Conservation (phyloP, 768 basidiomycete species). For the Amanita molliuscula region DNA sequence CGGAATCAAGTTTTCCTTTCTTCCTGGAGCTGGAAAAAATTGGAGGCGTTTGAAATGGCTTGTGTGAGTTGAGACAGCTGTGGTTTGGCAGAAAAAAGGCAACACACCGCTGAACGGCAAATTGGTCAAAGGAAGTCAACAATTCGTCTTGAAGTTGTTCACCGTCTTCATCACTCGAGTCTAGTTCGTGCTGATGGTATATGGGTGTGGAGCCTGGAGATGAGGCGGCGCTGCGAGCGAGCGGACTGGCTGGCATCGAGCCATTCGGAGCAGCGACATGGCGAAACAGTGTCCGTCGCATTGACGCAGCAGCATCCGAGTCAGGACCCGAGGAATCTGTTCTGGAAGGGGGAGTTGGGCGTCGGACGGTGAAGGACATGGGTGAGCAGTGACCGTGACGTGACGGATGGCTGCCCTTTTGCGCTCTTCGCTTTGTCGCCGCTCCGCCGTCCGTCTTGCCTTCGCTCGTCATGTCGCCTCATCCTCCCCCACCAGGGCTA, state of each 20-base stretch:
- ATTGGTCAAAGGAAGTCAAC: slow-evolving; percentile 60
- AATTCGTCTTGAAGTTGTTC: slow-evolving; percentile 51
- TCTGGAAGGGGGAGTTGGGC: slow-evolving; percentile 63
- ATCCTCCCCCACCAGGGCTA: slow-evolving; percentile 15
- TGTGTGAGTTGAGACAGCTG: slow-evolving; percentile 21
- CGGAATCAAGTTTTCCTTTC: slow-evolving; percentile 34
- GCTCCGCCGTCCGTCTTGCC: background rate
- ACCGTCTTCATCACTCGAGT: slow-evolving; percentile 56
- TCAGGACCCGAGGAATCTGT: slow-evolving; percentile 54
- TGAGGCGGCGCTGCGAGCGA: slow-evolving; percentile 36
- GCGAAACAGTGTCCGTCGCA: slow-evolving; percentile 49
- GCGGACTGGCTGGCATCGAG: slow-evolving; percentile 43
- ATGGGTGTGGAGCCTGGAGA: slow-evolving; percentile 28
- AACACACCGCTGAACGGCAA: slow-evolving; percentile 83
- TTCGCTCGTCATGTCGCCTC: background rate
- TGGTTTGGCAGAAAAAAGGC: slow-evolving; percentile 8
- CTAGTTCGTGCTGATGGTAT: slow-evolving; percentile 21
- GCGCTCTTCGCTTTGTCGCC: background rate
- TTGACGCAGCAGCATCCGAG: slow-evolving; percentile 47
- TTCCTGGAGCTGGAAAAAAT: slow-evolving; percentile 29
- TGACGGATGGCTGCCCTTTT: slow-evolving; percentile 2
- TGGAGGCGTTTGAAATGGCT: slow-evolving; percentile 24
- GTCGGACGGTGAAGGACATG: slow-evolving; percentile 77
- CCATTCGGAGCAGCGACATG: slow-evolving; percentile 30
- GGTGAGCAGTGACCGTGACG: background rate